A percentile compares a stretch with the other conserved stretches of the same genome.
Evolutionary conservation across 176 grass and related monocot genomes (phyloP).

Genomic region (Triticum dicoccoides): DNA sequence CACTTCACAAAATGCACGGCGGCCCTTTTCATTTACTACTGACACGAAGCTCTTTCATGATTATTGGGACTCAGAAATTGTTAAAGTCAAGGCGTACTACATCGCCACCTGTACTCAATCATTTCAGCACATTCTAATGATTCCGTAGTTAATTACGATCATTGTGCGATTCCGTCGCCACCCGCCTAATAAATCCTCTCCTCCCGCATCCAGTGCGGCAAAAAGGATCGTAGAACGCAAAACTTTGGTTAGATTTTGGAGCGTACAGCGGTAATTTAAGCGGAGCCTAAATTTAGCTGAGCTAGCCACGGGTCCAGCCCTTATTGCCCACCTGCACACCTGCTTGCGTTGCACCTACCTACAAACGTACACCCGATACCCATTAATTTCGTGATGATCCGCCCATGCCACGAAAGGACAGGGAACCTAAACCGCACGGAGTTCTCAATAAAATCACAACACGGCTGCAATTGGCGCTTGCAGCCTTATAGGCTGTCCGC

Average conservation of each 20-base stretch:
- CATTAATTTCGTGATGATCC: neutral
- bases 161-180: neutral
- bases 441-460: slow-evolving; percentile 4
- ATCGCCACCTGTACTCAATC: slow-evolving; percentile 10
- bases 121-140: slow-evolving; percentile 30
- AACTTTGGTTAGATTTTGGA: neutral
- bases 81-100: neutral
- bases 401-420: neutral
- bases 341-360: neutral
- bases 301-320: neutral
- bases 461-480: neutral
- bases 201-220: neutral
- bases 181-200: neutral
- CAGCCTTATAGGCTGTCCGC: neutral
- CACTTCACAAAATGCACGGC: neutral
- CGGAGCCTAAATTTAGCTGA: neutral
- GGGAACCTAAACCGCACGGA: neutral
- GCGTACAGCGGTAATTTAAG: too few relatives aligned
- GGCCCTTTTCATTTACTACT: neutral
- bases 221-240: neutral
- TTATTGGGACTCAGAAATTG: neutral
- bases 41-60: neutral
- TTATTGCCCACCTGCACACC: neutral
- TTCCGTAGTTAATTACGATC: slow-evolving; percentile 9
- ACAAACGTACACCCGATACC: neutral